A percentile compares a stretch with the other conserved stretches of the same genome.
Conservation (phyloP, 257 asterid species). For the Gardenia jasminoides region DNA sequence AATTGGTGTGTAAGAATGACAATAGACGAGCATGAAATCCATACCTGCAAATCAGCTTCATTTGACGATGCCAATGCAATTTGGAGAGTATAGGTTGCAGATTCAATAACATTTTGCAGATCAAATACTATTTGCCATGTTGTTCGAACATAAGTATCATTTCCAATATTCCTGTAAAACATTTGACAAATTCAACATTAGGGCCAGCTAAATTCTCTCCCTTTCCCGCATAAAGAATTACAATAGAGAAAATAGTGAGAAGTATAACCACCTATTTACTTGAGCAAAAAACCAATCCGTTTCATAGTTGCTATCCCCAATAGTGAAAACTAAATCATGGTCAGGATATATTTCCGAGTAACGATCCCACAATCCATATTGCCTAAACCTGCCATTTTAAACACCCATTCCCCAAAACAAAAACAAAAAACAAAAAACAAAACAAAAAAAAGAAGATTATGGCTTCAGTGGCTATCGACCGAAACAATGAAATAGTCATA, state of each 20-base stretch:
- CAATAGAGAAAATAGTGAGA: background rate
- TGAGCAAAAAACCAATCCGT: constrained; percentile 89
- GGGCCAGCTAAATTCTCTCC: no score
- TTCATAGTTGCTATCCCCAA: constrained; percentile 45
- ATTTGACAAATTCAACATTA: background rate
- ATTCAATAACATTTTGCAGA: constrained; percentile 28
- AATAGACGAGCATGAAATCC: background rate
- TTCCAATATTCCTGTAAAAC: constrained; percentile 49
- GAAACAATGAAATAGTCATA: no score
- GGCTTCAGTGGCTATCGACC: no score
- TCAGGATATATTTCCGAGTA: constrained; percentile 71
- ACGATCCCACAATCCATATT: constrained; percentile 91
- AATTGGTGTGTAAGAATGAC: no score
- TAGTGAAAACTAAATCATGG: constrained; percentile 54
- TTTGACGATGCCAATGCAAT: constrained; percentile 75
- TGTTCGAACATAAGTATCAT: constrained; percentile 54
- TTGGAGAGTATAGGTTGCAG: constrained; percentile 53
- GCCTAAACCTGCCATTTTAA: constrained; percentile 51
- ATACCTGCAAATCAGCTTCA: constrained; percentile 73
- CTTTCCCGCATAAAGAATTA: no score
- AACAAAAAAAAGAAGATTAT: background rate
- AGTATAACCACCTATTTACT: constrained; percentile 51
- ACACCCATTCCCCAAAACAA: no score
- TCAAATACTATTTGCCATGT: constrained; percentile 75
- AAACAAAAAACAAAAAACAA: no score